Percentiles rank a stretch among this genome's conserved stretches.
These are phyloP conservation scores for Nelumbo lutea DNA, from an alignment of 164 flowering plant species.

Conservation along the genomic window DNA sequence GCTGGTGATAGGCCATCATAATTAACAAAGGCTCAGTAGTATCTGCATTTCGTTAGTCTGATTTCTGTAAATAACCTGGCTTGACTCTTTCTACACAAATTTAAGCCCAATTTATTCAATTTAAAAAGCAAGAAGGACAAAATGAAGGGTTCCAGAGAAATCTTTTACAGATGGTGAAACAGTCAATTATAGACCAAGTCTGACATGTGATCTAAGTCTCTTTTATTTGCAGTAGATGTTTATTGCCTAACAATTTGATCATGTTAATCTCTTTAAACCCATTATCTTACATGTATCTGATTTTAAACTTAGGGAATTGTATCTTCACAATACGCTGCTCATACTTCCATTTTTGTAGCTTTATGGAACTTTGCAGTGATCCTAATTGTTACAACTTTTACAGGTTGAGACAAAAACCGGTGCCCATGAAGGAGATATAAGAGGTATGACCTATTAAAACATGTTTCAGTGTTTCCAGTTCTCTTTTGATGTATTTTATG, in stretches of 20 bases:
- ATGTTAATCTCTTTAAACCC: no score
- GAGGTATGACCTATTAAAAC: conserved; percentile 10
- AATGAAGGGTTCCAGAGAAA: no score
- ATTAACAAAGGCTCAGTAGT: no score
- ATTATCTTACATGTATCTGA: no score
- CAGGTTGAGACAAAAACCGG: conserved; percentile 9
- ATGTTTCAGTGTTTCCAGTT: neutral
- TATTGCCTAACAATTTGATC: no score
- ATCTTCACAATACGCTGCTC: neutral
- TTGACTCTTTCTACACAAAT: neutral
- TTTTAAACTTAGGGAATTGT: neutral
- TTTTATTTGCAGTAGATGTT: no score
- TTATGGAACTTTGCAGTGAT: neutral
- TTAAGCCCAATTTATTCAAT: no score
- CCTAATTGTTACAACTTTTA: conserved; percentile 1
- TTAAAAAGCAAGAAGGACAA: no score
- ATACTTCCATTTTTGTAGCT: neutral
- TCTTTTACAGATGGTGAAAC: no score
- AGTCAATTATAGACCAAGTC: no score
- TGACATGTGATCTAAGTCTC: no score
- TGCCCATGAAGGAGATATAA: neutral
- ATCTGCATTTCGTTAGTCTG: neutral
- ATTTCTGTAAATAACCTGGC: neutral
- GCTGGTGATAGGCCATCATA: neutral
- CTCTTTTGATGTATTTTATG: neutral